Conservation (phyloP, 768 basidiomycete genomes). For the Pisolithus orientalis region DNA sequence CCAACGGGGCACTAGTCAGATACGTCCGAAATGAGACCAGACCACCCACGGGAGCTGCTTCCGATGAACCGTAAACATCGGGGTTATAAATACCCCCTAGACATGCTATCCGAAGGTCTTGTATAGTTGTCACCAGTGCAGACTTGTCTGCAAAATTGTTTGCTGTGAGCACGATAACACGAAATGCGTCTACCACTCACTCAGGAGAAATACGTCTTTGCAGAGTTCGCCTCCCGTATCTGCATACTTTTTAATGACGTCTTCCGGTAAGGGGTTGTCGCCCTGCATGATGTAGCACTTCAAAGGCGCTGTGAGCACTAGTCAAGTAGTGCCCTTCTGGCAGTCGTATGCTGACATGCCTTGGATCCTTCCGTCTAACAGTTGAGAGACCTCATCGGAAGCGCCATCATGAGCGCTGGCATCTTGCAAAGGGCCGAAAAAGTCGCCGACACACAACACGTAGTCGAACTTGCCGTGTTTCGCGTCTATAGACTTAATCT, state of each 20-base stretch:
- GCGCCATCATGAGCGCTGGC: constrained; percentile 22
- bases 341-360: constrained; percentile 34
- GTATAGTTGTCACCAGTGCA: constrained; percentile 68
- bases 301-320: constrained; percentile 56
- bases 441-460: constrained; percentile 77
- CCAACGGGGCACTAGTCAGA: constrained; percentile 1
- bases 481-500: constrained; percentile 76
- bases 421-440: constrained; percentile 59
- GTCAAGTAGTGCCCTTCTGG: constrained; percentile 9
- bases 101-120: constrained; percentile 80
- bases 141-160: constrained; percentile 59
- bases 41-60: constrained; percentile 55
- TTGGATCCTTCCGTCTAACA: constrained; percentile 63
- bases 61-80: constrained; percentile 50
- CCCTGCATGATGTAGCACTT: constrained; percentile 95
- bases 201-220: constrained; percentile 78
- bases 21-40: not conserved
- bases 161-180: constrained; percentile 3
- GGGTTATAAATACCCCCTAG: constrained; percentile 73
- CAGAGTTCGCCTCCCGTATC: constrained; percentile 75
- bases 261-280: constrained; percentile 61
- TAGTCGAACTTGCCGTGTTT: constrained; percentile 94
- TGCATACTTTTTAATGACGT: constrained; percentile 69
- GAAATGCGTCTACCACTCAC: constrained; percentile 39
- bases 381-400: constrained; percentile 48